Evolutionary conservation across 306 rosid species (phyloP), one percentile per base, ranked within the genome.

Genomic region (Hylodesmum podocarpum): DNA sequence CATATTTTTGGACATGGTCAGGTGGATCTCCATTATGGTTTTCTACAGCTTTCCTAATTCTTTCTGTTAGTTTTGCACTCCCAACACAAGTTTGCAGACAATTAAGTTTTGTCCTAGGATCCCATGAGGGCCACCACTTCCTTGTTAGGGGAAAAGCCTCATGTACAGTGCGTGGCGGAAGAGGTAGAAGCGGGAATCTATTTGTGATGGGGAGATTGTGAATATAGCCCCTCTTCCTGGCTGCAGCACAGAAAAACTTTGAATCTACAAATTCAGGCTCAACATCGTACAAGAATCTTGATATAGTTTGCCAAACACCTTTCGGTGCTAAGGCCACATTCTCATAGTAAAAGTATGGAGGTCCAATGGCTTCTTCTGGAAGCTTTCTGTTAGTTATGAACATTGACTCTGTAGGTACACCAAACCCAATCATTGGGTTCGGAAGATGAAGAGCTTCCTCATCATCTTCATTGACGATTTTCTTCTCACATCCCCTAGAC

Each of bases 81-180:
- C 83, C 99, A 66, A 73, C 61, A 34, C 86, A 86, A 0, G 98
- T 95, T 59, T 90, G 98, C 72, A 95, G 53, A 75, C 99, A 95
- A 39, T 95, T 95, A 4, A 95, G 87, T 21, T 95, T 81, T 12
- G 85, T 89, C 18, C 99, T 85, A 0, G 78, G 8, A 44, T 96
- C 99, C 99, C 99, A 96, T 5, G 92, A 78, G 36, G 99, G 99
- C 99, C 99, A 96, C 99, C 99, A 96, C 59, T 44, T 89, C 87
- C 64, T 96, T 28, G 97, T 89, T 57, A 96, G 36, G 62, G 99
- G 99, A 1, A 96, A 66, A 31, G 97, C 97, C 43, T 96, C 97
- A 34, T 76, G 78, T 28, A 96, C 80, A 49, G 97, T 88, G 31
- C 76, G 82, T 0, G 97, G 88, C n/a, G 98, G 98, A 15, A 85